phyloP scores from a whole-genome alignment of 352 stramenopile genomes.

The Phytophthora boehmeriae region DNA sequence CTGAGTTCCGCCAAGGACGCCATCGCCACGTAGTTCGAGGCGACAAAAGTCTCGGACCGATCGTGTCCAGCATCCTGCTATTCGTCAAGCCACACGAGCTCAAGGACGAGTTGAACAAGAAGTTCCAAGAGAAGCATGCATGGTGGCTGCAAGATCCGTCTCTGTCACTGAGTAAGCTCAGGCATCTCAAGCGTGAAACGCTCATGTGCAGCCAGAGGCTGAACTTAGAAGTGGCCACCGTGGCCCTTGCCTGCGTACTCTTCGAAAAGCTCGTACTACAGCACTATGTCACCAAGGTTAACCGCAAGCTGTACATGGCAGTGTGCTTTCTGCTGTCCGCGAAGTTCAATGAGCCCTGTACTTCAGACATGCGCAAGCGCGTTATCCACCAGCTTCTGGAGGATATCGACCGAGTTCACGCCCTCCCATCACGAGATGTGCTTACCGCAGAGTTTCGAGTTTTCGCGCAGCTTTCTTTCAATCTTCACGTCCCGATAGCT shows the following conservation, averaged over 20 bases:
- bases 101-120: slow-evolving; percentile 97
- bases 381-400: slow-evolving; percentile 73
- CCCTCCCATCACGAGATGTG: slow-evolving; percentile 82
- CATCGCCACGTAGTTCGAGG: slow-evolving; percentile 83
- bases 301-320: slow-evolving; percentile 96
- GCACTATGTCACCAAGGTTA: slow-evolving; percentile 95
- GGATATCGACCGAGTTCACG: slow-evolving; percentile 83
- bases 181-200: slow-evolving; percentile 93
- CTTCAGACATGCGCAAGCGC: slow-evolving; percentile 64
- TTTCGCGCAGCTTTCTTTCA: slow-evolving; percentile 90
- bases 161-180: slow-evolving; percentile 97
- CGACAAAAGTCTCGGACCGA: slow-evolving; percentile 90
- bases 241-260: slow-evolving; percentile 95
- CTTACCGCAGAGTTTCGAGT: slow-evolving; percentile 91
- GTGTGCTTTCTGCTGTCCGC: slow-evolving; percentile 94
- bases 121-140: slow-evolving; percentile 95
- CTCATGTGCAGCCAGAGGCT: slow-evolving; percentile 75
- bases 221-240: slow-evolving; percentile 93
- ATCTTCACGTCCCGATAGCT: slow-evolving; percentile 78
- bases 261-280: slow-evolving; percentile 97
- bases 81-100: slow-evolving; percentile 96
- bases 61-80: slow-evolving; percentile 94
- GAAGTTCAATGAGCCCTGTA: slow-evolving; percentile 92
- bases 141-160: slow-evolving; percentile 86
- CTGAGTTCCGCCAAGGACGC: slow-evolving; percentile 80